Evolutionary conservation across 2,329 filamentous ascomycete genomes (phyloP).

Genomic region (Chalaropsis ovoidea): DNA sequence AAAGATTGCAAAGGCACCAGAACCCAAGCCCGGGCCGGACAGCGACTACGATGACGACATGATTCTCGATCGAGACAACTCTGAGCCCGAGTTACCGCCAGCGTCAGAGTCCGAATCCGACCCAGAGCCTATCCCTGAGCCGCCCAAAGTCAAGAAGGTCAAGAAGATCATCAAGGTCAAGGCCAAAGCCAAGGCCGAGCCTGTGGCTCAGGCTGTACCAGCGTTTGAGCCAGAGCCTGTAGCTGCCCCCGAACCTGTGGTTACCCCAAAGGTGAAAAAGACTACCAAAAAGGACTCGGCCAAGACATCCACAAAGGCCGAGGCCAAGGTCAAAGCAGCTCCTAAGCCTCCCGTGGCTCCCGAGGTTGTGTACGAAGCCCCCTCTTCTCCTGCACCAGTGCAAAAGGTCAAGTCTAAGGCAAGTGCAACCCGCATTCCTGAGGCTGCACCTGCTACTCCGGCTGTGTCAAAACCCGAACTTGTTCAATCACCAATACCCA

Average conservation of each 20-base stretch:
- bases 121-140: constrained; percentile 27
- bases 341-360: not conserved
- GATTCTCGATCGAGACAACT: constrained; percentile 10
- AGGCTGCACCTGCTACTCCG: not conserved
- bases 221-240: not conserved
- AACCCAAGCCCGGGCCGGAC: constrained; percentile 15
- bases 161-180: constrained; percentile 24
- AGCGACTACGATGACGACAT: constrained; percentile 12
- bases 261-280: constrained; percentile 15
- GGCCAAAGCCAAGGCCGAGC: constrained; percentile 27
- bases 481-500: not conserved
- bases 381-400: not conserved
- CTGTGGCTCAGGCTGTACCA: constrained; percentile 24
- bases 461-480: not conserved
- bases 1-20: constrained; percentile 17
- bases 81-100: not conserved
- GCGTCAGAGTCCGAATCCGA: constrained; percentile 16
- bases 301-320: constrained; percentile 15
- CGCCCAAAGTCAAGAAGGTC: constrained; percentile 24
- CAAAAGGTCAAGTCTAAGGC: not conserved
- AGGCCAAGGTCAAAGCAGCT: constrained; percentile 16
- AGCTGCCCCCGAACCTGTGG: constrained; percentile 1
- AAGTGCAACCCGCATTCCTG: not conserved
- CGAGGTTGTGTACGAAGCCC: not conserved
- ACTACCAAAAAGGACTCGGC: constrained; percentile 10